Evolutionary conservation across 139 green algal genomes (phyloP).

Genomic region (Diplosphaera chodatii): DNA sequence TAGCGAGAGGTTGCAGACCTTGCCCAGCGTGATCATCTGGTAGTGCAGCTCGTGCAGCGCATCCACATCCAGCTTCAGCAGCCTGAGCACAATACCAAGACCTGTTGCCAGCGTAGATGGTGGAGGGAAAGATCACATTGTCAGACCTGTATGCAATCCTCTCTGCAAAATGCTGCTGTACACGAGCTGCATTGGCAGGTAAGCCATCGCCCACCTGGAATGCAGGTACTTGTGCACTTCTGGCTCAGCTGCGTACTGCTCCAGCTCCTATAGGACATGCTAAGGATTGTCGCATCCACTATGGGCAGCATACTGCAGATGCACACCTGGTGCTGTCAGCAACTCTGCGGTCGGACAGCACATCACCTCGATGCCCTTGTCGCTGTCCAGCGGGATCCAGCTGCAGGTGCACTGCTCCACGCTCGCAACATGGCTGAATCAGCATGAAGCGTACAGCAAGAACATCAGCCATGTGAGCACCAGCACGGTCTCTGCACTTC

Average conservation of each 20-base stretch:
- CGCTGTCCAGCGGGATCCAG: constrained; percentile 57
- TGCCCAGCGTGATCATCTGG: constrained; percentile 86
- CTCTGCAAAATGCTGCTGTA: too few relatives aligned
- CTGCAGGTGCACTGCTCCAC: too few relatives aligned
- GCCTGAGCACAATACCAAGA: constrained; percentile 10
- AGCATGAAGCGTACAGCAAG: too few relatives aligned
- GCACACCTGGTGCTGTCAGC: too few relatives aligned
- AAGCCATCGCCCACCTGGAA: constrained; percentile 20
- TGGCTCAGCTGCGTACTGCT: constrained; percentile 64
- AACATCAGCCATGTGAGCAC: too few relatives aligned
- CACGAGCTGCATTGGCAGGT: too few relatives aligned
- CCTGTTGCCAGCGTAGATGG: too few relatives aligned
- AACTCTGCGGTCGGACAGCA: not conserved
- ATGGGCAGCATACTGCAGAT: not conserved
- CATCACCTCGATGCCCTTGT: constrained; percentile 25
- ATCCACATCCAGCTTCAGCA: constrained; percentile 48
- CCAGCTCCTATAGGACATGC: constrained; percentile 40
- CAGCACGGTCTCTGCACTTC: too few relatives aligned
- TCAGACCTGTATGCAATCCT: too few relatives aligned
- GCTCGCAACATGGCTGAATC: too few relatives aligned
- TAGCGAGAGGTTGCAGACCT: too few relatives aligned
- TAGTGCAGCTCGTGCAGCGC: constrained; percentile 92
- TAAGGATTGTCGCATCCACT: not conserved
- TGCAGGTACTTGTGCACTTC: constrained; percentile 64
- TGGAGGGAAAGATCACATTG: too few relatives aligned